Evolutionary conservation across 2,329 filamentous ascomycete genomes (phyloP).

Genomic region (Penicillium sclerotiorum): DNA sequence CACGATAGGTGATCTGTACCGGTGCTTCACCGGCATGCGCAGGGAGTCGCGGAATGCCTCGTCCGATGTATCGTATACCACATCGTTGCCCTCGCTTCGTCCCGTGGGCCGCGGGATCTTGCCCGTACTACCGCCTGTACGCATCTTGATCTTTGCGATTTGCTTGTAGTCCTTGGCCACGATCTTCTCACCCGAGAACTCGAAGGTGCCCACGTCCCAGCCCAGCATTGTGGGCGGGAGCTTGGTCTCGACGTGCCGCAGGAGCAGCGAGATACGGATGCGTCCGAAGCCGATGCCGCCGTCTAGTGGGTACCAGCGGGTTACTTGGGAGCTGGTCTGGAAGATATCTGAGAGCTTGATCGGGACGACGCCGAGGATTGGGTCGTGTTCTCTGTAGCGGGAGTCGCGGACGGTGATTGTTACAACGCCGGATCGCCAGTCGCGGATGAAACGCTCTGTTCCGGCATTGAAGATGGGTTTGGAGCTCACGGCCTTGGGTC

Average conservation of each 20-base stretch:
- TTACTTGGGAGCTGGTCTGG: conserved; percentile 81
- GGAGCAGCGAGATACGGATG: conserved; percentile 82
- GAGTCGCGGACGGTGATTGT: conserved; percentile 88
- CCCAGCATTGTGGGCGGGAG: conserved; percentile 84
- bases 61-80: conserved; percentile 61
- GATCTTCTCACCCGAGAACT: conserved; percentile 75
- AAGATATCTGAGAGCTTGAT: conserved; percentile 87
- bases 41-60: conserved; percentile 57
- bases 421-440: conserved; percentile 86
- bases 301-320: conserved; percentile 94
- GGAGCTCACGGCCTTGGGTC: conserved; percentile 88
- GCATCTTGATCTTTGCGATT: conserved; percentile 69
- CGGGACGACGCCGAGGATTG: conserved; percentile 88
- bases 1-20: conserved; percentile 86
- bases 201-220: conserved; percentile 94
- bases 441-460: conserved; percentile 87
- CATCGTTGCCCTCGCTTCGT: conserved; percentile 60
- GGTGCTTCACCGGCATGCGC: conserved; percentile 82
- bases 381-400: conserved; percentile 88
- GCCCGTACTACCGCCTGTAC: conserved; percentile 82
- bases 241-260: conserved; percentile 83
- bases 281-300: conserved; percentile 92
- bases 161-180: conserved; percentile 65
- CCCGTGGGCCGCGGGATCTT: conserved; percentile 68
- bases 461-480: conserved; percentile 98